A percentile compares a stretch with the other conserved stretches of the same genome.
phyloP scores from a whole-genome alignment of 768 basidiomycete species.

The Suillus subluteus region DNA sequence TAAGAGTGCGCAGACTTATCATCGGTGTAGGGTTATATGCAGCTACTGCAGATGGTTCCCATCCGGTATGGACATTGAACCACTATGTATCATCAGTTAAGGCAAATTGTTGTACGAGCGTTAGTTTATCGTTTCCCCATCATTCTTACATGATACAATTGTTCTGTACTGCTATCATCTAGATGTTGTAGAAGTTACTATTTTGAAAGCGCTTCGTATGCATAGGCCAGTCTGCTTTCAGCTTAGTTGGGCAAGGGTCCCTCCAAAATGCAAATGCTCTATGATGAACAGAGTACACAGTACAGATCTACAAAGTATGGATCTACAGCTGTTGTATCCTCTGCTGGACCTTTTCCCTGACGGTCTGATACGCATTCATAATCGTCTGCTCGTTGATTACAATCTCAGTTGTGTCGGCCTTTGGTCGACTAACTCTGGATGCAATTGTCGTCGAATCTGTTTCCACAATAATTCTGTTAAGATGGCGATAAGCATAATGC shows the following conservation, averaged over 20 bases:
- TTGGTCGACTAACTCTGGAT: conserved; percentile 89
- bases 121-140: background rate
- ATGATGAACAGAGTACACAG: conserved; percentile 21
- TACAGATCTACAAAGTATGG: background rate
- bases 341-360: conserved; percentile 84
- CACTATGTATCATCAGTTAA: background rate
- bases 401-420: conserved; percentile 93
- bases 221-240: background rate
- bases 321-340: conserved; percentile 75
- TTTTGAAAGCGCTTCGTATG: background rate
- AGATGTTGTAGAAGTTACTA: background rate
- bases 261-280: background rate
- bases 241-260: background rate
- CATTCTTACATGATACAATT: background rate
- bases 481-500: conserved; percentile 16
- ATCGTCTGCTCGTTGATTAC: conserved; percentile 98
- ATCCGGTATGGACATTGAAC: background rate
- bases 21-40: background rate
- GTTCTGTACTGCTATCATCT: background rate
- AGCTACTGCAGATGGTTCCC: background rate
- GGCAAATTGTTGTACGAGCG: background rate
- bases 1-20: background rate
- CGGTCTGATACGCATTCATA: conserved; percentile 89
- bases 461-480: conserved; percentile 87
- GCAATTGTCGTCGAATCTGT: conserved; percentile 97